A percentile compares a stretch with the other conserved stretches of the same genome.
phyloP scores from a whole-genome alignment of 352 stramenopile species.

The Pythium biforme region DNA sequence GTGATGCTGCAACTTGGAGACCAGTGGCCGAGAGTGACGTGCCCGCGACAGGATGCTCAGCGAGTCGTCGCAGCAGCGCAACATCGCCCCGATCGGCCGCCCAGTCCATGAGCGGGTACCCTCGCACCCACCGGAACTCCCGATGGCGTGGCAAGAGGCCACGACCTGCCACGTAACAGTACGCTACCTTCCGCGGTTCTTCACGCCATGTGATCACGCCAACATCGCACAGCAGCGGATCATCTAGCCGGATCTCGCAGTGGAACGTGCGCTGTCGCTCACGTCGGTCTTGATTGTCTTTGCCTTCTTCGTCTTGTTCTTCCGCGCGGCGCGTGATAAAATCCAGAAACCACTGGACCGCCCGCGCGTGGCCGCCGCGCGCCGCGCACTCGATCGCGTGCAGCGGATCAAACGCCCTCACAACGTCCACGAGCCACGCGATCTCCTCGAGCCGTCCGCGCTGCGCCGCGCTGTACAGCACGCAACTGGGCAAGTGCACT shows the following conservation, averaged over 20 bases:
- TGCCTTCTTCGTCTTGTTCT: background rate
- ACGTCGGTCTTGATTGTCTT: too few relatives aligned
- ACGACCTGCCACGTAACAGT: background rate
- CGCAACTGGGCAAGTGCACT: background rate
- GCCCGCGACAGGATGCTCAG: background rate
- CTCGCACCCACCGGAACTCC: background rate
- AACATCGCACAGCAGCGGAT: background rate
- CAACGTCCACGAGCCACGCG: background rate
- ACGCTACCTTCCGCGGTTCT: background rate
- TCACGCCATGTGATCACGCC: slow-evolving; percentile 1
- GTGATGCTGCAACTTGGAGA: background rate
- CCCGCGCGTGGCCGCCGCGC: slow-evolving; percentile 1
- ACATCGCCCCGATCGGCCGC: background rate
- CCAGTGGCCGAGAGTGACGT: background rate
- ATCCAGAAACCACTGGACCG: slow-evolving; percentile 10
- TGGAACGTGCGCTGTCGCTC: background rate
- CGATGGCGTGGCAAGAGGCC: background rate
- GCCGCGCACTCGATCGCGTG: slow-evolving; percentile 8
- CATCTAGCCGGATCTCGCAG: background rate
- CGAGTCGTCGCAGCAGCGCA: background rate
- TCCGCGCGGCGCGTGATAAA: background rate
- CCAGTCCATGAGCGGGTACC: slow-evolving; percentile 16
- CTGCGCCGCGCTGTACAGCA: slow-evolving; percentile 1
- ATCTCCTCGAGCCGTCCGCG: background rate
- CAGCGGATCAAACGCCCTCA: background rate